Base-by-base conservation (phyloP, 1,284 basidiomycete species). In the Ceratobasidium sp. region DNA sequence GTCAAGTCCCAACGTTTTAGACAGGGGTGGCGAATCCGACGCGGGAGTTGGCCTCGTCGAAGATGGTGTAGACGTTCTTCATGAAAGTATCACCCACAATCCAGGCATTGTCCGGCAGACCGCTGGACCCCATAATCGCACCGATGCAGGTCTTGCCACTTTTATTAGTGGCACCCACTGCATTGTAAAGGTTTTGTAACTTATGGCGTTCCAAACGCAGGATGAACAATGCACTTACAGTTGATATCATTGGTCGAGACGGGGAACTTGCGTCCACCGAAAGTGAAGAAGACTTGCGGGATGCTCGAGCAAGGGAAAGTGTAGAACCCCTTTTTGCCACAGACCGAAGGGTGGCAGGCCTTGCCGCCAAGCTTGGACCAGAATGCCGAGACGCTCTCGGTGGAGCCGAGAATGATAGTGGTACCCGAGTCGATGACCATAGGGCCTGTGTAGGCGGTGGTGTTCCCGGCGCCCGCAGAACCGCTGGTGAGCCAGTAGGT, bases 391-490 rank as follows among this genome's bases (percentile, higher is more conserved):
- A 79, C 80, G 43, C 76, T 76, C 1, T 61, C 52, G 17, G 65
- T 65, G 7, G 78, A 78, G 19, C 78, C 78, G 56, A 77, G 76
- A 51, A 80, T 76, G 22, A 82, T 65, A 15, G 81, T 81, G 17
- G 81, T 81, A 25, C 81, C 82, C 32, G 80, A 77, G 73, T 80
- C 80, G 74, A 78, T 78, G 73, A 75, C 75, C 73, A 75, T 75
- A 5, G 51, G 22, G 46, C 73, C 75, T n/a, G 76, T 61, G 67
- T 77, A 77, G 3, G 78, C 79, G n/a, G 76, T 71, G 15, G 67
- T 73, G 51, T 69, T 75, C 13, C 77, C 76, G 25, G 68, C 66
- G 2, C 34, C 44, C 2, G 73, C 29, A 3, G 73, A 75, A 19
- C 73, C 73, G 7, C 25, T 66, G 51, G 62, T 75, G 44, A 73